Percentiles rank a stretch among this genome's conserved stretches.
These are phyloP conservation scores for Phytophthora boehmeriae DNA, from an alignment of 352 stramenopile genomes.

Conservation along the genomic window DNA sequence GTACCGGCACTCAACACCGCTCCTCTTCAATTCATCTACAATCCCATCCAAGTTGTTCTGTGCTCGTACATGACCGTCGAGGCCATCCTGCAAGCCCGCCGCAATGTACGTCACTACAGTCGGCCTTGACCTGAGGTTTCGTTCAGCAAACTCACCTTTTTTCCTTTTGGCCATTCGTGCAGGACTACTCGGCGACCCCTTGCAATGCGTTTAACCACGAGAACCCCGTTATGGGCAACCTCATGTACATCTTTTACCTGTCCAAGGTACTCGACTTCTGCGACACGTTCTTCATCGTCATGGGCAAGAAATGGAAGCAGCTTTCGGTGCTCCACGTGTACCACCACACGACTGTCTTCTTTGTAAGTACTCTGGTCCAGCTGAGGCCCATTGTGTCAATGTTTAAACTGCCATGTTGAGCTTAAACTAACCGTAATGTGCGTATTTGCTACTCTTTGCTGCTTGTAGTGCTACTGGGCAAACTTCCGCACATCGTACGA, in stretches of 20 bases:
- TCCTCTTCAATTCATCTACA: constrained; percentile 94
- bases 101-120: constrained; percentile 51
- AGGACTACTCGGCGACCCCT: constrained; percentile 82
- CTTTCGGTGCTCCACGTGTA: constrained; percentile 97
- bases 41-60: constrained; percentile 93
- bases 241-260: constrained; percentile 98
- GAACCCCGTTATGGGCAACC: constrained; percentile 91
- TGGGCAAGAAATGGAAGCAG: constrained; percentile 97
- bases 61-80: constrained; percentile 96
- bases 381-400: neutral
- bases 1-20: constrained; percentile 59
- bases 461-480: constrained; percentile 89
- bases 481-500: constrained; percentile 94
- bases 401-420: neutral
- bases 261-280: constrained; percentile 93
- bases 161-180: constrained; percentile 13
- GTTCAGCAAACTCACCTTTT: constrained; percentile 12
- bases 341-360: constrained; percentile 96
- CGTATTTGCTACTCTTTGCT: constrained; percentile 11
- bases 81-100: constrained; percentile 86
- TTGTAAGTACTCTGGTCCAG: constrained; percentile 63
- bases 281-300: constrained; percentile 96
- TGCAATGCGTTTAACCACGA: constrained; percentile 90
- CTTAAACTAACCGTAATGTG: constrained; percentile 18
- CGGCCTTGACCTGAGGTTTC: neutral